Evolutionary conservation across 2,329 filamentous ascomycete genomes (phyloP), one percentile per base, ranked within the genome.

Genomic region (Arthrobotrys sphaeroides): DNA sequence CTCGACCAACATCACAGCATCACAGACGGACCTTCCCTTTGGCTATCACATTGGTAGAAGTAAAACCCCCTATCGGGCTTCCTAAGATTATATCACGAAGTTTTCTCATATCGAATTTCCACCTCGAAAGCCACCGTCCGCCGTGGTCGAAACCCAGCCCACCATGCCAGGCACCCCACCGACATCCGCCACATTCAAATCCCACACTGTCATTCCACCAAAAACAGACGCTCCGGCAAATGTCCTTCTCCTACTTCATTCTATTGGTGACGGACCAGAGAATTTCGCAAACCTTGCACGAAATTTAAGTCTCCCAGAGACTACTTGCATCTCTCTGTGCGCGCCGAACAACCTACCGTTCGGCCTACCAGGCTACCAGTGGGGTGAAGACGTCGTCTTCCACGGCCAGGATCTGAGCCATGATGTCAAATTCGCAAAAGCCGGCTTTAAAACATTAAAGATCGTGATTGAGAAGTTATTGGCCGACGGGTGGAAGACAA

Each of bases 231-330:
- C 77, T 20, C 83, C 87, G 38, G 88, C 90, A 7, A 90, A 94
- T 79, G 86, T 96, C 78, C 88, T 96, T 77, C 84, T 96, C 80
- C 87, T 96, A 60, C 88, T 96, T 70, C 93, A 96, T 82, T 93
- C 93, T 77, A 87, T 96, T 10, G 93, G 93, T 77, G 93, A 96
- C 83, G 88, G 87, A 33, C 87, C 92, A 73, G 80, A 81, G 2
- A 85, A 91, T 36, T 96, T 95, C 82, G 86, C 88, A 73, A 83
- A 84, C 47, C 90, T 96, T 76, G 91, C 89, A 18, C 84, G 85
- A 68, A 88, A 88, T 78, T 83, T 96, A 75, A 85, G 87, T 75
- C 87, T 96, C 2, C 92, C 93, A 0, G 91, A 93, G 80, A 93
- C 93, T 61, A 87, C 90, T 68, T 89, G 89, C 79, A 87, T 97